Conservation (phyloP, 2,329 filamentous ascomycete genomes). For the Penicillium sp. region DNA sequence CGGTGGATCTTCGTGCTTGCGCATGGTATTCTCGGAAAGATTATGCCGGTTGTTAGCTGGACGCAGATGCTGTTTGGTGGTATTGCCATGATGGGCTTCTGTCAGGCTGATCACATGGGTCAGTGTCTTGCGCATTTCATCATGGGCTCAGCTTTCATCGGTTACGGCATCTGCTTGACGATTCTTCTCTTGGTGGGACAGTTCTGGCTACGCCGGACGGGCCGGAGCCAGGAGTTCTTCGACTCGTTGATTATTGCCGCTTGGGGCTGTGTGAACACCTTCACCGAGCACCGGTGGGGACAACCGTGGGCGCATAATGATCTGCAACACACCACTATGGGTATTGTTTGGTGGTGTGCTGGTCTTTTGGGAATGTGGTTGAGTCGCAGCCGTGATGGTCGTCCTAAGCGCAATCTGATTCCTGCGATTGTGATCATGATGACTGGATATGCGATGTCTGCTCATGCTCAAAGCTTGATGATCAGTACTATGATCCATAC, state of each 20-base stretch:
- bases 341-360: conserved; percentile 97
- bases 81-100: conserved; percentile 89
- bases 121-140: conserved; percentile 97
- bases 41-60: conserved; percentile 85
- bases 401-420: conserved; percentile 88
- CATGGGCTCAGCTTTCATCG: conserved; percentile 97
- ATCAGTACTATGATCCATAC: conserved; percentile 85
- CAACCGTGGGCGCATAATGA: conserved; percentile 87
- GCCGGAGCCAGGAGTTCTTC: conserved; percentile 94
- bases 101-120: conserved; percentile 83
- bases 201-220: conserved; percentile 76
- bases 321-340: conserved; percentile 98
- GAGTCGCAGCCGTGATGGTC: conserved; percentile 76
- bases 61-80: conserved; percentile 94
- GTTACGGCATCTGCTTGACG: conserved; percentile 83
- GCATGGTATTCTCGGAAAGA: conserved; percentile 82
- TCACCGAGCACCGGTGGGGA: conserved; percentile 96
- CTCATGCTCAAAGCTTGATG: conserved; percentile 79
- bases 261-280: conserved; percentile 97
- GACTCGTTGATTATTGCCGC: conserved; percentile 86
- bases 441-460: conserved; percentile 94
- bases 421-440: conserved; percentile 87
- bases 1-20: conserved; percentile 68
- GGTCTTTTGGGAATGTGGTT: conserved; percentile 91
- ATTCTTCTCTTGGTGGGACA: conserved; percentile 87